Percentiles rank a stretch among this genome's conserved stretches.
phyloP scores from a whole-genome alignment of 192 early-diverging fungal species.

The Coemansia sp. region DNA sequence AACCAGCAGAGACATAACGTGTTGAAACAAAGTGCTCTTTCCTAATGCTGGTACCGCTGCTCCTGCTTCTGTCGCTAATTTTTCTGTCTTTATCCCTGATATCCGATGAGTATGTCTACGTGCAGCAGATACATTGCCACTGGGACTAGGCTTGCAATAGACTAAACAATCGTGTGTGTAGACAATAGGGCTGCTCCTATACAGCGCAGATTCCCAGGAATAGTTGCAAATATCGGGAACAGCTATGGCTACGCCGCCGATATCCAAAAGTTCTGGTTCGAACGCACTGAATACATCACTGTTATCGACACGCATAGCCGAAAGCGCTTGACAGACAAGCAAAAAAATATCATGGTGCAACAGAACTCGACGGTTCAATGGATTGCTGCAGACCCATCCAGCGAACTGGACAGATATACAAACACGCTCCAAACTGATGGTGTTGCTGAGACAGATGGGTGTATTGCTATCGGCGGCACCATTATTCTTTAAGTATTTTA shows the following conservation, averaged over 20 bases:
- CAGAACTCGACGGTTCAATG: conserved; percentile 26
- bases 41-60: not conserved
- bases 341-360: conserved; percentile 23
- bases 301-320: conserved; percentile 9
- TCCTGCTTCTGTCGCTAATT: not conserved
- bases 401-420: conserved; percentile 24
- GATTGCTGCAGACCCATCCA: conserved; percentile 14
- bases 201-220: conserved; percentile 15
- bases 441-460: not conserved
- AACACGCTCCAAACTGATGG: conserved; percentile 4
- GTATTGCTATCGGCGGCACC: not conserved
- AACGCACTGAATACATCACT: conserved; percentile 16
- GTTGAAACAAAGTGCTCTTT: conserved; percentile 13
- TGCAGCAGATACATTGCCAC: not conserved
- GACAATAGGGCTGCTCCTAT: not conserved
- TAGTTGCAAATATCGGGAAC: conserved; percentile 26
- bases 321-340: conserved; percentile 11
- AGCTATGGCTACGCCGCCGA: not conserved
- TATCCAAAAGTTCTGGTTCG: conserved; percentile 2
- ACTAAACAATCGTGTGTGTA: not conserved
- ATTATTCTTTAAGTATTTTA: not conserved
- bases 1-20: conserved; percentile 13
- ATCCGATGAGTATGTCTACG: not conserved
- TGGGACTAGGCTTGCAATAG: not conserved
- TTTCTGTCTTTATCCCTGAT: not conserved